Base-by-base conservation (phyloP, 2,329 filamentous ascomycete species). In the Chaetomium strumarium region DNA sequence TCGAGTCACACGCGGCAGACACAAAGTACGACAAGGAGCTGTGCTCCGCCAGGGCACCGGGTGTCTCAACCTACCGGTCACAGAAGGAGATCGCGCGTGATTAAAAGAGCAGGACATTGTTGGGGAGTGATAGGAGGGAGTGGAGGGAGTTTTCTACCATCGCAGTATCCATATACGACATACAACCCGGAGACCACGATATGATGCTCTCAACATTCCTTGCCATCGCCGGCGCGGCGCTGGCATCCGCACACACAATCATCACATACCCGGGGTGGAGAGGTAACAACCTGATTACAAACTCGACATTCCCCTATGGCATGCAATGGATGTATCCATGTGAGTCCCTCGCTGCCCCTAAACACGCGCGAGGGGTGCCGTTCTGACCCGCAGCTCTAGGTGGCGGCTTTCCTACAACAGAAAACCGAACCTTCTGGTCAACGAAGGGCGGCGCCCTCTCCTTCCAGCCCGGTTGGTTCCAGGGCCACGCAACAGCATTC, bases 261-360 rank as follows among this genome's bases (percentile, higher is more conserved):
- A 85, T 95, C 68, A 84, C 85, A 57, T 95, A 95, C 66, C 90
- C 90, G 0, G 88, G 87, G 60, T 92, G 86, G 84, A 75, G 90
- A 78, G 90, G 90, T 59, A 85, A 95, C 74, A 95, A 90, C 67
- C 80, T 95, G 57, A 79, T 86, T 65, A 86, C 85, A 40, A 95
- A 90, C 67, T 82, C 81, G 2, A 83, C 79, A 0, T 93, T 82
- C 62, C 90, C 90, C 1, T 95, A 88, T 61, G 91, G 90, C 71
- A 92, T 93, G 88, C 87, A 95, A 74, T 96, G 90, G 90, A 83
- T 85, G 68, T 96, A 95, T 75, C 90, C 91, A 70, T 96, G 90
- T 96, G 75, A 73, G 88, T 75, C 16, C 20, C 48, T 46, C 44
- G 52, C 33, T n/a, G 11, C 20, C 12, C 33, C 13, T 12, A 30